These are phyloP conservation scores for Solanum phureja DNA, from an alignment of 257 asterid species.

Conservation along the genomic window DNA sequence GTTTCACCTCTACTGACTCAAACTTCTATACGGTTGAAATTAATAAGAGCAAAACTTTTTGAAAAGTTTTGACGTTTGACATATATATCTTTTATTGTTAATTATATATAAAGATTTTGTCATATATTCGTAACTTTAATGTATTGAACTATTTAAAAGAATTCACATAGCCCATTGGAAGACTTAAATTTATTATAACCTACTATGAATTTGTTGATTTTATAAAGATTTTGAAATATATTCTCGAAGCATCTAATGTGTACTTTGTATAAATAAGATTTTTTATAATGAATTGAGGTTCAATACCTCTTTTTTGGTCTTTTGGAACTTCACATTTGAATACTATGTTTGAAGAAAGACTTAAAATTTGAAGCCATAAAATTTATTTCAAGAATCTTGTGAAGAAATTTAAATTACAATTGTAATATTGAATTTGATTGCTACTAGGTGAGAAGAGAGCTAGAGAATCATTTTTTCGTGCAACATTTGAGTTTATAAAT, in stretches of 20 bases:
- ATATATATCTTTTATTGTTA: constrained; percentile 57
- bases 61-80: constrained; percentile 69
- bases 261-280: too few species aligned
- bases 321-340: too few species aligned
- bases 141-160: constrained; percentile 52
- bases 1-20: too few species aligned
- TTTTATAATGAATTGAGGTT: neutral
- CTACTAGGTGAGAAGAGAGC: neutral
- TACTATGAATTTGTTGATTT: neutral
- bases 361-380: too few species aligned
- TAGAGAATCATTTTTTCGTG: too few species aligned
- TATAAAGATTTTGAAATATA: neutral
- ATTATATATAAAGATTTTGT: constrained; percentile 45
- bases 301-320: neutral
- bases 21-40: constrained; percentile 57
- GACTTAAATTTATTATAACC: constrained; percentile 27
- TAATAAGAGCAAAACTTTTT: constrained; percentile 44
- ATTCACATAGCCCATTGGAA: constrained; percentile 46
- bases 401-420: neutral
- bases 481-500: neutral
- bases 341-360: too few species aligned
- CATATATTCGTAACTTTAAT: constrained; percentile 47
- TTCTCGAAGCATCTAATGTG: too few species aligned
- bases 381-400: too few species aligned
- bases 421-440: neutral